These are phyloP conservation scores for Tolypocladium inflatum DNA, from an alignment of 2,329 filamentous ascomycete genomes.

Conservation along the genomic window DNA sequence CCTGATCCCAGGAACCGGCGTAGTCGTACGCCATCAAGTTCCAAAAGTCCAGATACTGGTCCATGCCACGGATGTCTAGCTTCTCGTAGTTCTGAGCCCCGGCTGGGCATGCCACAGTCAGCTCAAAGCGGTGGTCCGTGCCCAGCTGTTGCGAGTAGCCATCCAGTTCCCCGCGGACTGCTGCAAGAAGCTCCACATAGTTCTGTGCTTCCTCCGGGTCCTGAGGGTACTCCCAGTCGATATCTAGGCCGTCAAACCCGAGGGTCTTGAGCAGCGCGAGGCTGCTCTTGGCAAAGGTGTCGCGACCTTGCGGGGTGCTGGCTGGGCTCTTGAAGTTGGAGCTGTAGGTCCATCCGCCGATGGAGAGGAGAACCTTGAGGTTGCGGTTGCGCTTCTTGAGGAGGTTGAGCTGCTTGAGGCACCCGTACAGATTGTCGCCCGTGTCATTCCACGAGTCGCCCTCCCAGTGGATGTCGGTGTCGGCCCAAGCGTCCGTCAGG, in stretches of 20 bases:
- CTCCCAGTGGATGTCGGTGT: slow-evolving; percentile 65
- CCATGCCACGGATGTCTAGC: slow-evolving; percentile 55
- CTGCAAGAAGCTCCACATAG: slow-evolving; percentile 49
- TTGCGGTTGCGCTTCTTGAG: slow-evolving; percentile 74
- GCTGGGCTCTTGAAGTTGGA: slow-evolving; percentile 71
- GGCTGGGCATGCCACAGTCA: slow-evolving; percentile 56
- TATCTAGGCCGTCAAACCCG: slow-evolving; percentile 65
- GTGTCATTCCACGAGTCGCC: slow-evolving; percentile 60
- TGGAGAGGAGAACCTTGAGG: slow-evolving; percentile 75
- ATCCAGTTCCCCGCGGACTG: slow-evolving; percentile 48
- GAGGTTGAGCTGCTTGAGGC: slow-evolving; percentile 78
- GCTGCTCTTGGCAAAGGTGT: slow-evolving; percentile 62
- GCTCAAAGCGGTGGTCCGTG: slow-evolving; percentile 45
- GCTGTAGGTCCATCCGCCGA: slow-evolving; percentile 91
- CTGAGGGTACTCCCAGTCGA: slow-evolving; percentile 62
- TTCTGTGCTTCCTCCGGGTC: slow-evolving; percentile 42
- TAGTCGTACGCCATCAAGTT: slow-evolving; percentile 87
- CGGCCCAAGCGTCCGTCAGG: slow-evolving; percentile 54
- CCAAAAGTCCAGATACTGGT: slow-evolving; percentile 61
- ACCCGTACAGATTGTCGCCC: slow-evolving; percentile 79
- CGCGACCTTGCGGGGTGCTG: slow-evolving; percentile 59
- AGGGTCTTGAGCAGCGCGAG: slow-evolving; percentile 70
- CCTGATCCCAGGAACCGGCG: slow-evolving; percentile 69
- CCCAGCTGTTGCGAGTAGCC: slow-evolving; percentile 37
- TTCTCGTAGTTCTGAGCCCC: slow-evolving; percentile 53